Conservation (phyloP, 2,329 filamentous ascomycete genomes). For the Hymenotorrendiella dingleyae region DNA sequence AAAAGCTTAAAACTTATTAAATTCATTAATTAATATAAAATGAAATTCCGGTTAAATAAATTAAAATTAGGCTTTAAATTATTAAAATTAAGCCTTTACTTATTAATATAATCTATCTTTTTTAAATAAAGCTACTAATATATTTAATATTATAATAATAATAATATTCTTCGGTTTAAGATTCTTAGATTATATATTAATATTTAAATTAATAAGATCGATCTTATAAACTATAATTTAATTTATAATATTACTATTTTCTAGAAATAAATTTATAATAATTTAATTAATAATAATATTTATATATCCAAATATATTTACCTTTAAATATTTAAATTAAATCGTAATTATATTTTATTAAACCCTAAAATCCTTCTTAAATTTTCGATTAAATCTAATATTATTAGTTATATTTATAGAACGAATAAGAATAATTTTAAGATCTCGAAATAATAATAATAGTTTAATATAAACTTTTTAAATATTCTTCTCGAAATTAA, state of each 20-base stretch:
- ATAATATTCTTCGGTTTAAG: no score
- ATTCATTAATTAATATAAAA: neutral
- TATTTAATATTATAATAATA: no score
- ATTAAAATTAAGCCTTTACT: no score
- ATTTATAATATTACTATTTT: neutral
- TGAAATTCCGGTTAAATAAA: no score
- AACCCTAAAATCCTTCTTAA: neutral
- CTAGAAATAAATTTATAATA: neutral
- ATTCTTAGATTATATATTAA: neutral
- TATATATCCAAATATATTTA: neutral
- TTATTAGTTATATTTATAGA: neutral
- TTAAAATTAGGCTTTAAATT: no score
- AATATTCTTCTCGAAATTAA: neutral
- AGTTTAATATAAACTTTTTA: neutral
- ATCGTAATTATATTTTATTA: neutral
- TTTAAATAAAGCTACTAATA: no score
- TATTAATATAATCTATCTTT: no score
- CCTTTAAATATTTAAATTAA: neutral
- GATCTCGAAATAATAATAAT: neutral
- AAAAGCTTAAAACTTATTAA: neutral
- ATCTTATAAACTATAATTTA: neutral
- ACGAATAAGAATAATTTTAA: neutral
- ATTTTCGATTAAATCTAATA: neutral
- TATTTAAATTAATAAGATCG: neutral
- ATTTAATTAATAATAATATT: neutral